Evolutionary conservation across 1,284 basidiomycete species (phyloP).

Genomic region (Vanrija sp.): DNA sequence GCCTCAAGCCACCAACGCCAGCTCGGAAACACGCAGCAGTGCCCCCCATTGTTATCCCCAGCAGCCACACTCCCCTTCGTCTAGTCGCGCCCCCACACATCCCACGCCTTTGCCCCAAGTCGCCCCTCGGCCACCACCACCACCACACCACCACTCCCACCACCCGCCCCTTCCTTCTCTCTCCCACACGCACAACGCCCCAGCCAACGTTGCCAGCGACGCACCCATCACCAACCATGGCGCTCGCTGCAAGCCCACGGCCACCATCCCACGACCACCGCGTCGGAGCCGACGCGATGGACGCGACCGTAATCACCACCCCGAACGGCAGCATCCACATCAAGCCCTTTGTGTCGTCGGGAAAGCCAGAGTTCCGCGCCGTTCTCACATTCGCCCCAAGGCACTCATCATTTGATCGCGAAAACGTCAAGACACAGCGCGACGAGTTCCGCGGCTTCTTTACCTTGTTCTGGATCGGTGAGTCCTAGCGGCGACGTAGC

Average conservation of each 20-base stretch:
- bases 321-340: constrained; percentile 39
- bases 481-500: constrained; percentile 14
- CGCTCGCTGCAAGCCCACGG: background rate
- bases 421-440: constrained; percentile 64
- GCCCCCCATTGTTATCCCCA: background rate
- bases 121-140: background rate
- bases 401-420: constrained; percentile 75
- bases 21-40: too few species aligned
- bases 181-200: background rate
- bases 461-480: constrained; percentile 72
- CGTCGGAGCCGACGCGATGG: constrained; percentile 2
- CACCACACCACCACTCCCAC: background rate
- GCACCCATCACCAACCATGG: background rate
- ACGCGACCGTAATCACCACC: constrained; percentile 35
- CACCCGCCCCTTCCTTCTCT: background rate
- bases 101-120: constrained; percentile 1
- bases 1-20: too few species aligned
- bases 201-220: too few species aligned
- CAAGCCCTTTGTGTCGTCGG: constrained; percentile 41
- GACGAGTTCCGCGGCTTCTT: constrained; percentile 95
- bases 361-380: constrained; percentile 51
- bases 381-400: constrained; percentile 79
- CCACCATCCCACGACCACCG: background rate
- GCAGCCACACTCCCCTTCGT: background rate
- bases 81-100: background rate